Evolutionary conservation across 1,284 basidiomycete genomes (phyloP).

Genomic region (Leccinum subrobustum): DNA sequence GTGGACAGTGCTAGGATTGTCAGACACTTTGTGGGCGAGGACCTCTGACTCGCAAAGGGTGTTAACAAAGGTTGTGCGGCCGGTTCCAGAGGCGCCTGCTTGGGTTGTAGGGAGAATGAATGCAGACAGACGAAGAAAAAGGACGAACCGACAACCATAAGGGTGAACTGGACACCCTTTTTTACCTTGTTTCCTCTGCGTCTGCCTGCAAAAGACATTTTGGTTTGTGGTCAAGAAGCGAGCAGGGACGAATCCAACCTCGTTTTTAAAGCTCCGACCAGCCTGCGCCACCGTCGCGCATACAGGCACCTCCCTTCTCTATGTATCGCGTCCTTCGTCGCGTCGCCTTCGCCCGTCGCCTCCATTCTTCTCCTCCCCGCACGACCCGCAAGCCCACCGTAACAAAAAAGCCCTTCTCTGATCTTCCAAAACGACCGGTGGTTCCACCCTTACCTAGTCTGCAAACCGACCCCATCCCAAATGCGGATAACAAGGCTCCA

Average conservation of each 20-base stretch:
- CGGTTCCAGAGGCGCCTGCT: slow-evolving; percentile 91
- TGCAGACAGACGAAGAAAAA: not conserved
- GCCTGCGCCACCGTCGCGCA: slow-evolving; percentile 35
- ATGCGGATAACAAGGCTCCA: slow-evolving; percentile 1
- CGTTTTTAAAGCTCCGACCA: slow-evolving; percentile 41
- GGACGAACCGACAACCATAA: slow-evolving; percentile 88
- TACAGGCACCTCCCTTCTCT: slow-evolving; percentile 13
- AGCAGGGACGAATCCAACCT: slow-evolving; percentile 31
- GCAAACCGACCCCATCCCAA: not conserved
- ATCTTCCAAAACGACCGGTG: slow-evolving; percentile 48
- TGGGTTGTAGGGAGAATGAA: slow-evolving; percentile 12
- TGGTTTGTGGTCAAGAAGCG: slow-evolving; percentile 37
- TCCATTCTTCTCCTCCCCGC: slow-evolving; percentile 13
- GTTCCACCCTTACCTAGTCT: not conserved
- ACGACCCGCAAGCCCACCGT: slow-evolving; percentile 22
- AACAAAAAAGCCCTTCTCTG: slow-evolving; percentile 53
- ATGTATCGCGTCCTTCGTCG: slow-evolving; percentile 19
- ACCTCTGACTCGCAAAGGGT: slow-evolving; percentile 95
- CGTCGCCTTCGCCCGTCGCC: slow-evolving; percentile 10
- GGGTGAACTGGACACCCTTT: slow-evolving; percentile 95
- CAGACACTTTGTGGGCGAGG: slow-evolving; percentile 80
- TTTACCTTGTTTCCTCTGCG: slow-evolving; percentile 94
- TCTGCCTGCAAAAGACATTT: slow-evolving; percentile 82
- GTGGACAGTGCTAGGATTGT: slow-evolving; percentile 88
- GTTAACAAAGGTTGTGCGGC: slow-evolving; percentile 97